Base-by-base conservation (phyloP, 176 grass and related monocot genomes). In the Saccharum spontaneum region DNA sequence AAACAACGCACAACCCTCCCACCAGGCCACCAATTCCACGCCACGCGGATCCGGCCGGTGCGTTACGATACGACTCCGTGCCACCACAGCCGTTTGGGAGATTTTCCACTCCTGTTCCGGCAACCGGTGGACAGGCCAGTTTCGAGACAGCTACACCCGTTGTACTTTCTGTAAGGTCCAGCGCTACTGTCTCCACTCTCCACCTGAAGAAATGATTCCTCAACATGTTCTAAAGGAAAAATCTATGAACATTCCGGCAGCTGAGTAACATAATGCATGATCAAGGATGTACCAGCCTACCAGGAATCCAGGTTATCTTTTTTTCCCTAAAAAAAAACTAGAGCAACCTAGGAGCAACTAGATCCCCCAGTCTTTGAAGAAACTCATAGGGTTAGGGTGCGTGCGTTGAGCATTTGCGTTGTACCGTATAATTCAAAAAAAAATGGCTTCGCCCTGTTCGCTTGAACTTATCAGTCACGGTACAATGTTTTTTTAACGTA, bases 11-110 rank as follows among this genome's bases (percentile, higher is more conserved):
- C 67, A n/a, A 22, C 37, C 41, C 41, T 43, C 41, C 3, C 43
- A 45, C 43, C 1, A 79, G 78, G 65, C 3, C 64, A 17, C 8
- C 66, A 74, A 48, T 57, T 74, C 77, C 57, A 86, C 22, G 22
- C n/a, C 83, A 77, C 43, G 69, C 63, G 77, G 84, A 65, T 57
- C 44, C 46, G 62, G 45, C 73, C 23, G 1, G 43, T 48, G 71
- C 43, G 12, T 12, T 11, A 23, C 40, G 10, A n/a, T 11, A 12
- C 69, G 22, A n/a, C 5, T 20, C 52, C 16, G 18, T 17, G 18
- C 52, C 5, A 55, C 16, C 52, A 7, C 16, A 18, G 6, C 6
- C 52, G n/a, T 5, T 5, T 26, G 1, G 9, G 3, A 24, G 57
- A 24, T 61, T n/a, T 28, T 28, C n/a, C n/a, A 62, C 60, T 62